phyloP scores from a whole-genome alignment of 75 land plant species.

The Chamaecyparis obtusa region DNA sequence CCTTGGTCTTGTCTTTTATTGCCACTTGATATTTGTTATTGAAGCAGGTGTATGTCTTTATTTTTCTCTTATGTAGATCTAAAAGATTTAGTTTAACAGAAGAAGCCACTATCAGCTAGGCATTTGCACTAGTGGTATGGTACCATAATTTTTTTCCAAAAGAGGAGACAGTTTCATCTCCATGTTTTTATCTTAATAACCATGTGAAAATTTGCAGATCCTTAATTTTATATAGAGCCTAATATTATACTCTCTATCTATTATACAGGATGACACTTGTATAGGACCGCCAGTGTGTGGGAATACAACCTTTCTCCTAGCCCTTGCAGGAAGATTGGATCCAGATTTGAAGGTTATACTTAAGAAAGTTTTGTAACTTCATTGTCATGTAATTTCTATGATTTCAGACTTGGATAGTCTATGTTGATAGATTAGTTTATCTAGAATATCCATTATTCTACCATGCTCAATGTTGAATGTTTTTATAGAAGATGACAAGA shows the following conservation, averaged over 20 bases:
- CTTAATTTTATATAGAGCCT: too few species aligned
- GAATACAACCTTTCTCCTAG: constrained; percentile 18
- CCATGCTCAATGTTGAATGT: not conserved
- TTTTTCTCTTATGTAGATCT: too few species aligned
- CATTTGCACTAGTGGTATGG: not conserved
- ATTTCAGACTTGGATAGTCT: too few species aligned
- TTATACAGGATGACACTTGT: constrained; percentile 19
- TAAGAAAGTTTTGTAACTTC: too few species aligned
- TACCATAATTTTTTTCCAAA: not conserved
- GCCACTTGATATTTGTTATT: too few species aligned
- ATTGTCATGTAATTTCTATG: too few species aligned
- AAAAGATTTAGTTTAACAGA: too few species aligned
- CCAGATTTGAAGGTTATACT: too few species aligned
- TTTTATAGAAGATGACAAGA: not conserved
- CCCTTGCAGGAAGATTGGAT: constrained; percentile 23
- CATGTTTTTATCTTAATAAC: not conserved
- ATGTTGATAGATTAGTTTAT: too few species aligned
- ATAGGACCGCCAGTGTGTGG: constrained; percentile 22
- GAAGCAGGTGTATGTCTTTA: too few species aligned
- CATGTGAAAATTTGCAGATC: not conserved
- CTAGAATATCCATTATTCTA: not conserved
- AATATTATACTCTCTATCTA: not conserved
- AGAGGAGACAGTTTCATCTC: not conserved
- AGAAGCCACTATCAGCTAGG: too few species aligned
- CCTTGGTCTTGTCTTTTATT: too few species aligned